Base-by-base conservation (phyloP, 164 flowering plant species). In the Vitis riparia region DNA sequence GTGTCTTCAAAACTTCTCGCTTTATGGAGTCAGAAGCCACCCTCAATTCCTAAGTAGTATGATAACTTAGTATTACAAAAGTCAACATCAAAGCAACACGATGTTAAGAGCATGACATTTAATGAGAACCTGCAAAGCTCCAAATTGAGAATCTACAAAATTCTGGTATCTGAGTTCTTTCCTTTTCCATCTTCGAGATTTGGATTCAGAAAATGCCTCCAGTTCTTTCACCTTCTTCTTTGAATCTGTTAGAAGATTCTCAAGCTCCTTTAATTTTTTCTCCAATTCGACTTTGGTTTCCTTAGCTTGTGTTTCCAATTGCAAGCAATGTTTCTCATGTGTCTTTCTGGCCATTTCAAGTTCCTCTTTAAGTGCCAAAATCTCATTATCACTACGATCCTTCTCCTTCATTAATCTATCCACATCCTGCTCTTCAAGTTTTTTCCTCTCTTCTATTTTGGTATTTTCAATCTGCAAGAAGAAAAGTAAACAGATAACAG, bases 361-460 rank as follows among this genome's bases (percentile, higher is more conserved):
- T 66, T 92, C 90, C 66, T 88, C 78, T 68, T 81, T 87, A 14
- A 92, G 73, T n/a, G 67, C 71, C 19, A 74, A 76, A 69, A 90
- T 81, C 72, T 84, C 84, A 61, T 47, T 71, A 69, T 84, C 89
- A 73, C 69, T 70, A 17, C 63, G 69, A 50, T 80, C 82, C 69
- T 85, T 91, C 73, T 91, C 96, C 65, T 90, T 82, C 77, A 66
- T 80, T 68, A 91, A 61, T 68, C 74, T 79, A 59, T 78, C 69
- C 57, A 82, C 66, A 72, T 90, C 89, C 67, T 79, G 79, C 68
- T 93, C 92, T 73, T 84, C 92, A 65, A 79, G 79, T 81, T 85
- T 87, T 77, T 80, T 87, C 71, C 70, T 79, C 85, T 90, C 92
- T 75, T 87, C 94, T 16, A 90, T 29, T 78, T 83, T 81, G 14